Base-by-base conservation (phyloP, 495 filamentous ascomycete species). In the Penicillium diatomitis region DNA sequence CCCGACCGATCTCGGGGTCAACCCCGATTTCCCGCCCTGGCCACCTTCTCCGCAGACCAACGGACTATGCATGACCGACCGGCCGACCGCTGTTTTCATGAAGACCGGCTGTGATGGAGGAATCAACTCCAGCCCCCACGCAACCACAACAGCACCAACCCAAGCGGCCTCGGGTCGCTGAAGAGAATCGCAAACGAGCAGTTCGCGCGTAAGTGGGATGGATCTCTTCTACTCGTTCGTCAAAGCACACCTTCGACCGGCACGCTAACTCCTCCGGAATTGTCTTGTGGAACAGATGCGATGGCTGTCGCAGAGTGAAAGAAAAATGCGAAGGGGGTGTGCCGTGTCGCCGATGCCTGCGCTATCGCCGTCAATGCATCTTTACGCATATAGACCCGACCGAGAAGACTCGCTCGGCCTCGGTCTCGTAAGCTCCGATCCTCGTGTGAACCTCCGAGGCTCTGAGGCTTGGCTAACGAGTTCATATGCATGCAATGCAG, bases 311-410 rank as follows among this genome's bases (percentile, higher is more conserved):
- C 51, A 65, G 71, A 46, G 71, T 74, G 37, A 74, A 74, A 51
- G 71, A 74, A 54, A 74, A 74, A 65, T 76, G 73, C 55, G 71
- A 74, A 59, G 73, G 73, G 38, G 70, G 72, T 38, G 67, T 74
- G n/a, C 73, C 73, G 1, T 76, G 73, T 61, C 69, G 70, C 34
- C 62, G 73, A 35, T 76, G 73, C 54, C 53, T 68, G 47, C 69
- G 69, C 38, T 74, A 73, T 57, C 68, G 69, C 39, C 64, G 73
- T 28, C 70, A 69, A 52, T 76, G 73, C 56, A 64, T 70, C 52
- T 76, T 76, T 46, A 72, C 66, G 1, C 68, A 72, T 46, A 63
- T 69, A 33, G 69, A 70, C 32, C 68, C 64, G 40, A 56, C 53
- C 42, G 69, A 69, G 44, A 70, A 65, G 53, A 50, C 49, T 37